Evolutionary conservation across 345 rosid genomes (phyloP), one percentile per base, ranked within the genome.

Genomic region (Citrus glauca): DNA sequence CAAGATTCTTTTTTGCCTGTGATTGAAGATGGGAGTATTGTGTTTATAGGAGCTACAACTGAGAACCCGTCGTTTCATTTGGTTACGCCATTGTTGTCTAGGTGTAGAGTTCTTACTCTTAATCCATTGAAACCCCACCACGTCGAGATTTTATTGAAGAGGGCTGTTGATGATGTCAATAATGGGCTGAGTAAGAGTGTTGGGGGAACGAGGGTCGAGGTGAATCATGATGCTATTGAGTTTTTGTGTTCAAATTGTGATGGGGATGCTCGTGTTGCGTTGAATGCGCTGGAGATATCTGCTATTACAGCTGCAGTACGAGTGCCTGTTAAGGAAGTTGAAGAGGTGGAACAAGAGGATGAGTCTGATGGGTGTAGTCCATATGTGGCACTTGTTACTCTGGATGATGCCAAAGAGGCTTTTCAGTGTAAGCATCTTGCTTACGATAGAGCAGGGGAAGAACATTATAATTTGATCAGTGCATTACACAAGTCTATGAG

Each of bases 41-140:
- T 92, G 25, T 92, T 94, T 74, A 71, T 94, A 25, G 98, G 97
- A 25, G 97, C 97, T 20, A 94, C 98, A 9, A 92, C 97, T 0
- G 98, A 94, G 90, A 94, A 94, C 80, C 98, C 97, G 0, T 91
- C 94, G 8, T 94, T 92, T 48, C 98, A 94, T 85, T 85, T 92
- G 85, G 88, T 91, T 37, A 90, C 95, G 3, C 95, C 98, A 0
- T 75, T 94, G 82, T 83, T 92, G 82, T 91, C 98, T 0, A 90
- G 97, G 57, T 91, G 97, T 60, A 85, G 92, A 71, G 87, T 92
- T 61, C 89, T 92, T 33, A 86, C 91, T 10, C 89, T 94, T 38
- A 82, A 82, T 70, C 93, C 97, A 0, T 81, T 94, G 66, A 86
- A 89, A 69, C 95, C 97, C 2, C 72, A 72, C 5, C 90, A 92